Evolutionary conservation across 148 eudicot genomes (phyloP).

Genomic region (Camellia japonica): DNA sequence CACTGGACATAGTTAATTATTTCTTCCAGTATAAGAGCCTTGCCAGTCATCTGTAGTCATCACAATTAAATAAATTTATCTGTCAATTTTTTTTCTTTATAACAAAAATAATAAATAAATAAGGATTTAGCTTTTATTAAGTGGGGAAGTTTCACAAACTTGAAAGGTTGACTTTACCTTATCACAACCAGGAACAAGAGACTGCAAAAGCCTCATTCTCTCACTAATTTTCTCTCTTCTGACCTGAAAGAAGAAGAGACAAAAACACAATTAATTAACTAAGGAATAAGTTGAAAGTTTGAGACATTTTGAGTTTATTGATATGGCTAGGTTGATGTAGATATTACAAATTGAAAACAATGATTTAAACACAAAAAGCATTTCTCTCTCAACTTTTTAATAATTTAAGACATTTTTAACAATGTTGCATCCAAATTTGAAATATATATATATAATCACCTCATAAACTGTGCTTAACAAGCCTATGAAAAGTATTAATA

Average conservation of each 20-base stretch:
- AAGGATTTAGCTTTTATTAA: neutral
- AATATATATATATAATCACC: too few species aligned
- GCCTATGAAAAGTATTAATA: too few species aligned
- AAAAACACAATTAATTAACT: neutral
- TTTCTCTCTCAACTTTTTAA: too few species aligned
- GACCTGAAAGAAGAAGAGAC: neutral
- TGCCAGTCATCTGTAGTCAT: neutral
- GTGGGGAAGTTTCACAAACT: neutral
- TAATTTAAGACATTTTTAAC: too few species aligned
- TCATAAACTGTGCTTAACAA: too few species aligned
- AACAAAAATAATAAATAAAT: neutral
- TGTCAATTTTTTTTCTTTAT: too few species aligned
- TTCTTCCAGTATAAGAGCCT: conserved; percentile 8
- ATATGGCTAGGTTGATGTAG: too few species aligned
- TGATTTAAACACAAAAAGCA: too few species aligned
- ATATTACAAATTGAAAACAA: too few species aligned
- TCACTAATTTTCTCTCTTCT: conserved; percentile 11
- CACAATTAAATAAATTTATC: neutral
- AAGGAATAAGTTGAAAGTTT: neutral
- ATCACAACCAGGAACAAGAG: conserved; percentile 8
- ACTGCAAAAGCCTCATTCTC: conserved; percentile 9
- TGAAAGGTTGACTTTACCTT: neutral
- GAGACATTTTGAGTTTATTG: neutral
- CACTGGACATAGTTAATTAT: conserved; percentile 1
- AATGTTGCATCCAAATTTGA: too few species aligned